phyloP scores from a whole-genome alignment of 2,329 filamentous ascomycete species.

The Annulohypoxylon truncatum region DNA sequence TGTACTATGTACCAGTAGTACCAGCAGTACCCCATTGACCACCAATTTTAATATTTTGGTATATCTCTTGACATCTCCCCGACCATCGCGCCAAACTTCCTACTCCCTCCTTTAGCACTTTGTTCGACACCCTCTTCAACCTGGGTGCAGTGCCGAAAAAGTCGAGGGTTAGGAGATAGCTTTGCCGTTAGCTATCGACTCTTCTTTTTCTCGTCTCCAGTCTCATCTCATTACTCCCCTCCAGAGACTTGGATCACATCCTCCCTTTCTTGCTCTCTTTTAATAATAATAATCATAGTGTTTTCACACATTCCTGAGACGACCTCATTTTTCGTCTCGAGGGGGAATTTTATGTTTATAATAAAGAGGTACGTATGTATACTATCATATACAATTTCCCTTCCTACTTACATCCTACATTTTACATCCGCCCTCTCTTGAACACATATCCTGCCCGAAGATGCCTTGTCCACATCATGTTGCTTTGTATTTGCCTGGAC shows the following conservation, averaged over 20 bases:
- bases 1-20: not conserved
- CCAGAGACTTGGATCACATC: constrained; percentile 8
- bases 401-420: not conserved
- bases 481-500: constrained; percentile 32
- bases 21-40: constrained; percentile 27
- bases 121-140: constrained; percentile 35
- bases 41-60: constrained; percentile 40
- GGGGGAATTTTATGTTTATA: not conserved
- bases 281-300: constrained; percentile 29
- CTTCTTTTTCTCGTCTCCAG: not conserved
- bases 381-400: not conserved
- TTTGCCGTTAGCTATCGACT: constrained; percentile 19
- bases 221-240: not conserved
- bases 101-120: constrained; percentile 29
- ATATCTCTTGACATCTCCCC: constrained; percentile 37
- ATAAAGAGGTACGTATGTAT: constrained; percentile 34
- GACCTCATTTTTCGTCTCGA: constrained; percentile 22
- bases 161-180: constrained; percentile 33
- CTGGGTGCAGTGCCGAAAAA: constrained; percentile 38
- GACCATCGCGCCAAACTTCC: constrained; percentile 32
- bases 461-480: constrained; percentile 13
- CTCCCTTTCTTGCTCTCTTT: constrained; percentile 15
- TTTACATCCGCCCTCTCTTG: constrained; percentile 10
- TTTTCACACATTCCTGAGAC: constrained; percentile 34
- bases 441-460: constrained; percentile 1